phyloP scores from a whole-genome alignment of 2,329 filamentous ascomycete genomes.

The Davidsoniella australis region DNA sequence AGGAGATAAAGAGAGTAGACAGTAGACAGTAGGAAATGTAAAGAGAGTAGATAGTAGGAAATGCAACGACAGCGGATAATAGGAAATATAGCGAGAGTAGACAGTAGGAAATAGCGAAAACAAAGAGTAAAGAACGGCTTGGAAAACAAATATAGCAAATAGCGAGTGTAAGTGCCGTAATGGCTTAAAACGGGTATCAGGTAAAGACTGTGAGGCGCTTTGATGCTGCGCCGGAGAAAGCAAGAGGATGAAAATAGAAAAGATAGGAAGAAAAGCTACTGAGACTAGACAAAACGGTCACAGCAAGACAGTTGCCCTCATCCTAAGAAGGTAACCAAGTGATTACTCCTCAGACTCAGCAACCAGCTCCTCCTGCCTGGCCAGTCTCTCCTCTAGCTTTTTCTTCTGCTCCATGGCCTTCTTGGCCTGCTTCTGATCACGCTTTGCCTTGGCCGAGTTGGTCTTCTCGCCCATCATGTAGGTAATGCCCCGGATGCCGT shows the following conservation, averaged over 20 bases:
- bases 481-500: slow-evolving; percentile 19
- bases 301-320: neutral
- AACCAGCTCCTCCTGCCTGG: slow-evolving; percentile 14
- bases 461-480: slow-evolving; percentile 23
- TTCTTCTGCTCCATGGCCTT: slow-evolving; percentile 21
- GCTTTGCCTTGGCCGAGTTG: slow-evolving; percentile 18
- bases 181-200: slow-evolving; percentile 5
- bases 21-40: neutral
- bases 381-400: slow-evolving; percentile 21
- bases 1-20: neutral
- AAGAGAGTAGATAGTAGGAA: neutral
- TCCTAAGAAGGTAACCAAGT: no score
- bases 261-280: neutral
- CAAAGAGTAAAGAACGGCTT: neutral
- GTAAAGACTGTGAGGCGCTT: slow-evolving; percentile 5
- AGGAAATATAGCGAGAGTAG: neutral
- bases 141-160: neutral
- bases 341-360: slow-evolving; percentile 8
- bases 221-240: neutral
- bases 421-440: slow-evolving; percentile 18
- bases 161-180: slow-evolving; percentile 1
- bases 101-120: neutral
- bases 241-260: neutral
- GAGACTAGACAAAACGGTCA: neutral
- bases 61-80: neutral